A percentile compares a stretch with the other conserved stretches of the same genome.
Conservation (phyloP, 208 protist species). For the Strigomonas culicis region DNA sequence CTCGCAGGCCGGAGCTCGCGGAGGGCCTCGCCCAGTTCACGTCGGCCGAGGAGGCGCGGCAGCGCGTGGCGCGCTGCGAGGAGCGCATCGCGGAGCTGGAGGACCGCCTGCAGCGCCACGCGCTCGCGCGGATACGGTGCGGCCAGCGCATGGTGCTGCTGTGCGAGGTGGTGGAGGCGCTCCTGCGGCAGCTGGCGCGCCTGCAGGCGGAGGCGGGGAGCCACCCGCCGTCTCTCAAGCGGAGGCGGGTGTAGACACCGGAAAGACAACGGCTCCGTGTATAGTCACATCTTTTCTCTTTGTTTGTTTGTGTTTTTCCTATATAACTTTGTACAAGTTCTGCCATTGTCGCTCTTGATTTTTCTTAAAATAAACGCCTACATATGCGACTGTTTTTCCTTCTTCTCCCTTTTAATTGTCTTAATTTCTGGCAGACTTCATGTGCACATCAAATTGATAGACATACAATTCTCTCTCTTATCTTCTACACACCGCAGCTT, state of each 20-base stretch:
- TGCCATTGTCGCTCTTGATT: neutral
- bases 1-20: constrained; percentile 9
- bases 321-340: neutral
- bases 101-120: constrained; percentile 20
- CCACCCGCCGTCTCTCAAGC: neutral
- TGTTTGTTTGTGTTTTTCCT: neutral
- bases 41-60: constrained; percentile 17
- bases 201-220: neutral
- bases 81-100: constrained; percentile 41
- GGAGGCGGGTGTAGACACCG: neutral
- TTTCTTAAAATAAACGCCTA: neutral
- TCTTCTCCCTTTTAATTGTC: constrained; percentile 14
- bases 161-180: constrained; percentile 20
- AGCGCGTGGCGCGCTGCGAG: constrained; percentile 20
- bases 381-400: constrained; percentile 9
- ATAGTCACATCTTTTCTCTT: neutral
- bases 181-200: constrained; percentile 14
- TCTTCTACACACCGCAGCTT: neutral
- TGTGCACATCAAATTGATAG: neutral
- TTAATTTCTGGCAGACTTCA: neutral
- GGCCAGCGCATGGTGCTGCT: constrained; percentile 49
- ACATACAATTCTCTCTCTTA: neutral
- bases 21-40: constrained; percentile 17
- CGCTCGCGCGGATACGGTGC: constrained; percentile 25
- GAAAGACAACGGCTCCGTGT: neutral